Evolutionary conservation across 2,329 filamentous ascomycete genomes (phyloP).

Genomic region (Trichoderma citrinoviride): DNA sequence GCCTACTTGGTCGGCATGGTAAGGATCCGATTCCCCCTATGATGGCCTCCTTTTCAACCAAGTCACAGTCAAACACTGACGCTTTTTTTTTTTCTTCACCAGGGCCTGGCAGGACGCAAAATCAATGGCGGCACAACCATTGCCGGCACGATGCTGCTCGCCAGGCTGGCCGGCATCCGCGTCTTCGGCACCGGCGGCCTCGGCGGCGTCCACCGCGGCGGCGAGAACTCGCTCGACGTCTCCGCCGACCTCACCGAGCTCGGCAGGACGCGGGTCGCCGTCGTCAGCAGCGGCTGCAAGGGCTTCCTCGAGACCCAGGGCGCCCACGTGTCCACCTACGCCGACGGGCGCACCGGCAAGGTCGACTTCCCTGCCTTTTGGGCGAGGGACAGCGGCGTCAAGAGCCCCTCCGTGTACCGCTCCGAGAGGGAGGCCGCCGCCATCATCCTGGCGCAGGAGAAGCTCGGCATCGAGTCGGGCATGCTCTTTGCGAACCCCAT

Average conservation of each 20-base stretch:
- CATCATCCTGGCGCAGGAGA: conserved; percentile 79
- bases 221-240: conserved; percentile 82
- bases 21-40: conserved; percentile 32
- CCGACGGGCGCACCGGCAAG: conserved; percentile 68
- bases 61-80: neutral
- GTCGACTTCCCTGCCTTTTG: conserved; percentile 94
- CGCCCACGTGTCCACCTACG: conserved; percentile 83
- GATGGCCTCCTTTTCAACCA: neutral
- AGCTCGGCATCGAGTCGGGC: conserved; percentile 70
- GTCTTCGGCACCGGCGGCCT: conserved; percentile 94
- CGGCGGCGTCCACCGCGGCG: conserved; percentile 89
- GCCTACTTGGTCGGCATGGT: conserved; percentile 77
- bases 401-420: conserved; percentile 71
- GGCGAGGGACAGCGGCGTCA: conserved; percentile 79
- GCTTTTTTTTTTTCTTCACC: neutral
- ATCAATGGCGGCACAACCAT: conserved; percentile 91
- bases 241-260: conserved; percentile 95
- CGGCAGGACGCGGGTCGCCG: conserved; percentile 81
- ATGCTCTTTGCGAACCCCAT: conserved; percentile 89
- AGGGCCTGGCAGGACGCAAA: conserved; percentile 64
- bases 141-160: conserved; percentile 87
- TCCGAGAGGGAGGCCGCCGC: conserved; percentile 80
- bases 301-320: conserved; percentile 79
- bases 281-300: conserved; percentile 89
- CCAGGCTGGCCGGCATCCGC: conserved; percentile 80